Percentiles rank a stretch among this genome's conserved stretches.
Evolutionary conservation across 2,329 filamentous ascomycete species (phyloP).

Genomic region (Rhinocladiella similis): DNA sequence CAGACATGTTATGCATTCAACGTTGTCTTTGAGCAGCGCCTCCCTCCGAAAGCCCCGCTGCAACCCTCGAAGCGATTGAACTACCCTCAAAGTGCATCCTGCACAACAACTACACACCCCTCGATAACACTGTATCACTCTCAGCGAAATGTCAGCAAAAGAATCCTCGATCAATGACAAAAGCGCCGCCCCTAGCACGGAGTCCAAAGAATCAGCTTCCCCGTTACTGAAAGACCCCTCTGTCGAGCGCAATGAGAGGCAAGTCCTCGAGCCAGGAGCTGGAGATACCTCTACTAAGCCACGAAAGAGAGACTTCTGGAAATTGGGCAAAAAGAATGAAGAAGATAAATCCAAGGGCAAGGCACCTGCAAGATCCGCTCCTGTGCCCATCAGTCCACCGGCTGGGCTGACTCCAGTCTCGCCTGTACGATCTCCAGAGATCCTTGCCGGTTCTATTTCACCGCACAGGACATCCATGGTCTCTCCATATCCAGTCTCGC

Average conservation of each 20-base stretch:
- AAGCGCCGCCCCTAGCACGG: conserved; percentile 21
- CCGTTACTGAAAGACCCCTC: conserved; percentile 18
- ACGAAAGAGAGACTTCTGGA: conserved; percentile 61
- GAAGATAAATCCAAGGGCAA: conserved; percentile 37
- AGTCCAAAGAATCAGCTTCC: conserved; percentile 25
- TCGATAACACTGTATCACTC: too few species aligned
- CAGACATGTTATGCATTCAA: too few species aligned
- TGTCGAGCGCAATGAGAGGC: background rate
- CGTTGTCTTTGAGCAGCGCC: too few species aligned
- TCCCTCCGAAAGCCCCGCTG: too few species aligned
- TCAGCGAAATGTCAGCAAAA: conserved; percentile 13
- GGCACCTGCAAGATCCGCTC: conserved; percentile 22
- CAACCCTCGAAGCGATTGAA: too few species aligned
- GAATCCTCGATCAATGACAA: conserved; percentile 19
- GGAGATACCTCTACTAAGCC: conserved; percentile 34
- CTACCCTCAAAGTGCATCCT: too few species aligned
- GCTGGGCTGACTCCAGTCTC: conserved; percentile 30
- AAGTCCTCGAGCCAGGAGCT: background rate
- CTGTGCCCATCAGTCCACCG: conserved; percentile 24
- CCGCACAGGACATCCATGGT: conserved; percentile 31
- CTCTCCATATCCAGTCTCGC: conserved; percentile 58
- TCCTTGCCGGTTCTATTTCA: conserved; percentile 49
- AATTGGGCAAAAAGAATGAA: conserved; percentile 63
- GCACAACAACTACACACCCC: too few species aligned
- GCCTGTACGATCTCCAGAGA: conserved; percentile 35